phyloP scores from a whole-genome alignment of 768 basidiomycete genomes.

The Calocera viscosa region DNA sequence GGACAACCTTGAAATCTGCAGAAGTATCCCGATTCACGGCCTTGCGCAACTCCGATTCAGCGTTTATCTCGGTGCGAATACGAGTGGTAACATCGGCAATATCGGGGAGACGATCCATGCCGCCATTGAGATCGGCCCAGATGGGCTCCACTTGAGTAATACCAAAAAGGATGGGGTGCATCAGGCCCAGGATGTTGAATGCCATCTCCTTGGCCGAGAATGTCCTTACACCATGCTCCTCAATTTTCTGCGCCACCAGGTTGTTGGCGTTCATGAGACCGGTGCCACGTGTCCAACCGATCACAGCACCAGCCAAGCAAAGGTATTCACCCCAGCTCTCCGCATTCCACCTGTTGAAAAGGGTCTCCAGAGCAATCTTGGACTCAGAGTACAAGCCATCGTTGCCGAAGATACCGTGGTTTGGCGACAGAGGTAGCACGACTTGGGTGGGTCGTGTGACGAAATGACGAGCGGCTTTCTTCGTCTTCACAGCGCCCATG shows the following conservation, averaged over 20 bases:
- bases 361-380: slow-evolving; percentile 92
- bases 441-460: slow-evolving; percentile 98
- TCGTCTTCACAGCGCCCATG: slow-evolving; percentile 91
- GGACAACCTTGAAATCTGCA: slow-evolving; percentile 84
- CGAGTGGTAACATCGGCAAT: slow-evolving; percentile 82
- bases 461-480: slow-evolving; percentile 94
- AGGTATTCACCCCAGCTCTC: slow-evolving; percentile 99
- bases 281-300: slow-evolving; percentile 98
- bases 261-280: slow-evolving; percentile 94
- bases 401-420: slow-evolving; percentile 95
- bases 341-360: slow-evolving; percentile 96
- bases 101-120: slow-evolving; percentile 94
- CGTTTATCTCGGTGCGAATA: slow-evolving; percentile 67
- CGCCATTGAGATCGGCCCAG: slow-evolving; percentile 97
- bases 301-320: slow-evolving; percentile 94
- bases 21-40: slow-evolving; percentile 89
- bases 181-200: slow-evolving; percentile 97
- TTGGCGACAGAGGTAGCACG: slow-evolving; percentile 92
- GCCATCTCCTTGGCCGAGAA: slow-evolving; percentile 99
- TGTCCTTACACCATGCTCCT: slow-evolving; percentile 85
- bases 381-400: slow-evolving; percentile 97
- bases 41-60: slow-evolving; percentile 84
- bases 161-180: slow-evolving; percentile 98
- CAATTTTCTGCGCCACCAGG: slow-evolving; percentile 86
- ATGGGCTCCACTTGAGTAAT: slow-evolving; percentile 99